These are phyloP conservation scores for Candida boleticola DNA, from an alignment of 805 yeast species.

Conservation along the genomic window DNA sequence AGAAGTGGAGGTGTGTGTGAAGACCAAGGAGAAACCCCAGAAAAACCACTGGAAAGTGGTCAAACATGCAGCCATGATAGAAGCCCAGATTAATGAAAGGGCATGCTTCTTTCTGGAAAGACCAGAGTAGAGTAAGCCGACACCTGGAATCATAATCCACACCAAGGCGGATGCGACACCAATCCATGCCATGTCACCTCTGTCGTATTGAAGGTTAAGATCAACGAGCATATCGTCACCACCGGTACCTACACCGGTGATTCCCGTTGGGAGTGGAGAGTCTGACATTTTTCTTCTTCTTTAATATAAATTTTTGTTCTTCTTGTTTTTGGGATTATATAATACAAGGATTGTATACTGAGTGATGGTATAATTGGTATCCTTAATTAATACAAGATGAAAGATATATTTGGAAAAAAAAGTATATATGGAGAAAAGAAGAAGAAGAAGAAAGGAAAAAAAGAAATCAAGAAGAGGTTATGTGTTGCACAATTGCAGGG, in stretches of 20 bases:
- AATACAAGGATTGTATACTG: neutral
- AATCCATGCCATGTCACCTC: constrained; percentile 84
- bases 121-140: constrained; percentile 91
- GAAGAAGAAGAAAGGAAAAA: neutral
- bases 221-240: constrained; percentile 76
- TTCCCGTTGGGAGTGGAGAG: constrained; percentile 28
- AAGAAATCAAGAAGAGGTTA: neutral
- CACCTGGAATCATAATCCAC: constrained; percentile 96
- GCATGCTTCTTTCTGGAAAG: constrained; percentile 94
- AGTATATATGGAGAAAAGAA: neutral
- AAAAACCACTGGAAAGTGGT: constrained; percentile 95
- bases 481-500: no score
- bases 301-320: neutral
- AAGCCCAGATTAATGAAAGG: constrained; percentile 90
- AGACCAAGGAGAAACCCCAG: constrained; percentile 94
- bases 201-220: constrained; percentile 66
- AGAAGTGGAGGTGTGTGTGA: constrained; percentile 62
- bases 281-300: constrained; percentile 10
- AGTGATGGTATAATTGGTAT: neutral
- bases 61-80: constrained; percentile 82
- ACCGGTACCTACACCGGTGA: constrained; percentile 68
- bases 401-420: no score
- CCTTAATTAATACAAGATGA: no score
- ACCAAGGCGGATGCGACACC: constrained; percentile 77
- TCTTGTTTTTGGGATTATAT: neutral